Percentiles rank a stretch among this genome's conserved stretches.
phyloP scores from a whole-genome alignment of 2,329 filamentous ascomycete genomes.

The Colletotrichum caudatum region DNA sequence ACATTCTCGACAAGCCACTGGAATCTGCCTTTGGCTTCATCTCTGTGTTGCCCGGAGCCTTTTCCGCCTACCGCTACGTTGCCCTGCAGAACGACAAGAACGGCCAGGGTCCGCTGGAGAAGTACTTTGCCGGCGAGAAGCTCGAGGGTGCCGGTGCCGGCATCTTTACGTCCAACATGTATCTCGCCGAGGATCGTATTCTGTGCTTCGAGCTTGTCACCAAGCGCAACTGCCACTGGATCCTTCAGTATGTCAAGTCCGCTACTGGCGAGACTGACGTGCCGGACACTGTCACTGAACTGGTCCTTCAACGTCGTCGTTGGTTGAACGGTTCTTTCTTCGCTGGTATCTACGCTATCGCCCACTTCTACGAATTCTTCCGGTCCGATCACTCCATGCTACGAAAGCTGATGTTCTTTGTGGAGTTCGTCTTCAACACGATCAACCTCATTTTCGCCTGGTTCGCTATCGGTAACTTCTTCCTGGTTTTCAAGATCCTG shows the following conservation, averaged over 20 bases:
- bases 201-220: constrained; percentile 98
- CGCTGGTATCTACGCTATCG: constrained; percentile 92
- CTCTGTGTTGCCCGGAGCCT: constrained; percentile 93
- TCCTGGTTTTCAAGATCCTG: constrained; percentile 97
- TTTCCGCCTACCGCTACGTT: constrained; percentile 96
- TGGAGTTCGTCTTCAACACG: constrained; percentile 95
- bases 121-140: constrained; percentile 97
- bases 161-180: constrained; percentile 99
- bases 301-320: constrained; percentile 93
- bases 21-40: constrained; percentile 99
- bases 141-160: constrained; percentile 91
- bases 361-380: constrained; percentile 97
- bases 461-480: constrained; percentile 99
- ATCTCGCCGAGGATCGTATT: constrained; percentile 97
- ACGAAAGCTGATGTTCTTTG: constrained; percentile 88
- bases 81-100: constrained; percentile 98
- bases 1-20: constrained; percentile 96
- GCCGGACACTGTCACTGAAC: constrained; percentile 91
- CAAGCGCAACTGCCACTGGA: constrained; percentile 97
- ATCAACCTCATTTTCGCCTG: constrained; percentile 98
- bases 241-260: constrained; percentile 98
- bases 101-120: constrained; percentile 90
- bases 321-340: constrained; percentile 99
- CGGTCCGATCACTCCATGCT: constrained; percentile 89
- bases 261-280: constrained; percentile 97